phyloP scores from a whole-genome alignment of 345 rosid genomes.

The Eucalyptus polybractea region DNA sequence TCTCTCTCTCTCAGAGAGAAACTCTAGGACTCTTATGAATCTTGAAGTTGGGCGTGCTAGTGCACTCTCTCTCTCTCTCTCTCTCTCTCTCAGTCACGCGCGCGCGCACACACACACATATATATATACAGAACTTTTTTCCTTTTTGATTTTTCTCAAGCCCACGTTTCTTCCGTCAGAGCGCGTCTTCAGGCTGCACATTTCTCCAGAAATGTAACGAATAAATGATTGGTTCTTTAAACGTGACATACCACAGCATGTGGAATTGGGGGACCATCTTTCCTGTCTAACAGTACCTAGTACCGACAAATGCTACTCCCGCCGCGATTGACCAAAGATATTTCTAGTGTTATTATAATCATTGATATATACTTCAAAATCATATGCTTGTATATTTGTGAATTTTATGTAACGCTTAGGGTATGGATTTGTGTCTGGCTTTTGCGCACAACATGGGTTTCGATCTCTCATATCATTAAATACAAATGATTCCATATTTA shows the following conservation, averaged over 20 bases:
- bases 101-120: rapidly evolving
- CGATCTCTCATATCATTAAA: not conserved
- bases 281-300: not conserved
- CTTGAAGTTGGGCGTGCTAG: not conserved
- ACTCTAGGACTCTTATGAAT: not conserved
- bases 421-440: not conserved
- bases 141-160: not conserved
- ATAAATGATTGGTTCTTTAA: not conserved
- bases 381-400: not conserved
- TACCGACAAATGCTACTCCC: not conserved
- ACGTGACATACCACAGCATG: not conserved
- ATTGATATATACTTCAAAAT: not conserved
- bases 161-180: not conserved
- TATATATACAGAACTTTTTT: not conserved
- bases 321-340: not conserved
- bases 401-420: not conserved
- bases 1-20: not conserved
- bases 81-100: not conserved
- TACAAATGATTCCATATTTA: not conserved
- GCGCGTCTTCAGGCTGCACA: not conserved
- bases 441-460: not conserved
- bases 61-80: not conserved
- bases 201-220: not conserved
- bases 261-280: not conserved
- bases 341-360: not conserved